These are phyloP conservation scores for Lactifluus hygrophoroides DNA, from an alignment of 768 basidiomycete genomes.

Conservation along the genomic window DNA sequence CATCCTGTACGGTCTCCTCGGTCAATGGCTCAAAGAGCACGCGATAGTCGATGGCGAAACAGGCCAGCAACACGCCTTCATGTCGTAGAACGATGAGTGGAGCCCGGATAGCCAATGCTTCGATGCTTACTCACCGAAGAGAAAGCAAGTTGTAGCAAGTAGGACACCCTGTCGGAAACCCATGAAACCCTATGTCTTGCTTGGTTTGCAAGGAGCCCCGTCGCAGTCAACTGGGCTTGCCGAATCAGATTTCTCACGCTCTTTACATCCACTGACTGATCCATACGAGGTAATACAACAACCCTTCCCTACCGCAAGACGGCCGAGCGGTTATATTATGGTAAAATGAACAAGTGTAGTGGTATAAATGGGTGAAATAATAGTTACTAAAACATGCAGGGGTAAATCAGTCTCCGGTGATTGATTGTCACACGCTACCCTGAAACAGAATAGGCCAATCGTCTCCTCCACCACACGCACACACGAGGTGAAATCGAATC, in stretches of 20 bases:
- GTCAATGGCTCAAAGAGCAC: conserved; percentile 65
- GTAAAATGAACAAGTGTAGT: conserved; percentile 5
- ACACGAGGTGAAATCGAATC: background rate
- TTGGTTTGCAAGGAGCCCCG: background rate
- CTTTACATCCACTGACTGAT: background rate
- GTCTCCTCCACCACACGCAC: background rate
- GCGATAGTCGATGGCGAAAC: conserved; percentile 81
- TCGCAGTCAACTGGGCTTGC: too few species aligned
- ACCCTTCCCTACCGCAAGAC: background rate
- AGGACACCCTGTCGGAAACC: conserved; percentile 88
- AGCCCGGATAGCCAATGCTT: background rate
- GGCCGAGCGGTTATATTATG: background rate
- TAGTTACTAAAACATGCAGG: conserved; percentile 18
- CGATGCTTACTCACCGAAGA: conserved; percentile 55
- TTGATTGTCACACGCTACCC: conserved; percentile 13
- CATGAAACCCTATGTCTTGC: conserved; percentile 37
- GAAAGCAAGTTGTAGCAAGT: conserved; percentile 80
- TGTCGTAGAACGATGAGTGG: conserved; percentile 4
- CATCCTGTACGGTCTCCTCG: conserved; percentile 60
- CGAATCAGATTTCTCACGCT: conserved; percentile 7
- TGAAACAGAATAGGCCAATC: background rate
- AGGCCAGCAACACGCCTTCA: conserved; percentile 73
- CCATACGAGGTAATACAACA: background rate
- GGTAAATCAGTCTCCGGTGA: conserved; percentile 18
- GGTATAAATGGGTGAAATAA: conserved; percentile 20